Base-by-base conservation (phyloP, 2,329 filamentous ascomycete genomes). In the Trichoderma sp. region DNA sequence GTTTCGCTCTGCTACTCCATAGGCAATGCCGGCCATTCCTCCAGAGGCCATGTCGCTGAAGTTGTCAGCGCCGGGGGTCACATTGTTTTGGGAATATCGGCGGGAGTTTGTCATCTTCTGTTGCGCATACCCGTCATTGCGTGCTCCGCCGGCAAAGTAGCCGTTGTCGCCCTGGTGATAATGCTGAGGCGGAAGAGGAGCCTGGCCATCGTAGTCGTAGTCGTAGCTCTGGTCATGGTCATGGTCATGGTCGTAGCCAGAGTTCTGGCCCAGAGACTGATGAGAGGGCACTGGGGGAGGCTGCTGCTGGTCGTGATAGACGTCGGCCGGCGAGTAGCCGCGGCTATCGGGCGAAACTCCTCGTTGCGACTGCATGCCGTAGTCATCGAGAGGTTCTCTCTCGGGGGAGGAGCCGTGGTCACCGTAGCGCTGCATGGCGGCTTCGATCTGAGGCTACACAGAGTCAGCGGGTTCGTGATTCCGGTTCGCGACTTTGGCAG, bases 1-100 rank as follows among this genome's bases (percentile, higher is more conserved):
- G 78, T 89, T 87, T 61, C 83, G 84, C 72, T 90, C 88, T 59
- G 90, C 89, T 58, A 91, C 86, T 66, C 82, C 86, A 73, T 89
- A 83, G 45, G 90, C 89, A 69, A 92, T 87, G 65, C 89, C 89
- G 34, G 89, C 83, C 77, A 92, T 88, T 67, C 89, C 90, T 72
- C 89, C 90, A 25, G 84, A 83, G 17, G 90, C 87, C 45, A 81
- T 77, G 59, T 87, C 82, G 69, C 89, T 84, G 71, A 90, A 87
- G 76, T 92, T 92, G 78, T 92, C 89, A 69, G 87, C 84, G 37
- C 87, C 89, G 2, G 88, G 87, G 1, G 88, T 90, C 67, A 82
- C 79, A 73, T 79, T 83, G 71, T 75, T 71, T 8, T 57, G 10
- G 68, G 70, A 35, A 57, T 22, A 34, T 53, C 63, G 32, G 22